Evolutionary conservation across 306 rosid genomes (phyloP).

Genomic region (Prosopis cineraria): DNA sequence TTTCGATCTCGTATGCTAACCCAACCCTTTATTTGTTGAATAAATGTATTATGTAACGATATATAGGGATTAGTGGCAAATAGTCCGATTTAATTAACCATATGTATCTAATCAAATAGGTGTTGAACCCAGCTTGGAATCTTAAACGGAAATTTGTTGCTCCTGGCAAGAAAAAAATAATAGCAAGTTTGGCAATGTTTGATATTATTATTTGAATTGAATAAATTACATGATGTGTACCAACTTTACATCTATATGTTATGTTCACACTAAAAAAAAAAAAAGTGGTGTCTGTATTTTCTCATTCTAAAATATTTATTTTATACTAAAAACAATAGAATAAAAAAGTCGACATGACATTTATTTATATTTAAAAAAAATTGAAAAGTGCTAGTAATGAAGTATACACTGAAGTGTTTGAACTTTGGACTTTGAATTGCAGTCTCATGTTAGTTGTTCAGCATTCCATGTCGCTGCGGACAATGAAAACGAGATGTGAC

Average conservation of each 20-base stretch:
- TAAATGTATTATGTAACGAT: background rate
- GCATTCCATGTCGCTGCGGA: background rate
- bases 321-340: too few species aligned
- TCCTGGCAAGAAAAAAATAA: background rate
- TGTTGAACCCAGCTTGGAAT: background rate
- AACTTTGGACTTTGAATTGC: too few species aligned
- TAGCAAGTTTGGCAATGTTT: background rate
- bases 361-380: too few species aligned
- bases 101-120: background rate
- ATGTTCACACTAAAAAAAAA: too few species aligned
- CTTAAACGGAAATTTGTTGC: background rate
- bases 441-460: background rate
- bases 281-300: too few species aligned
- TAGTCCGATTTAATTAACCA: background rate
- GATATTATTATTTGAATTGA: background rate
- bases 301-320: too few species aligned
- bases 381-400: too few species aligned
- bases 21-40: background rate
- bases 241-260: too few species aligned
- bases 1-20: background rate
- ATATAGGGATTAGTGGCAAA: background rate
- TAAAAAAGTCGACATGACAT: too few species aligned
- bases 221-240: too few species aligned
- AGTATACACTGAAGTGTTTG: too few species aligned
- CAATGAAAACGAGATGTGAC: background rate